Conservation (phyloP, 1,139 yeast genomes). For the Pichia sp. region DNA sequence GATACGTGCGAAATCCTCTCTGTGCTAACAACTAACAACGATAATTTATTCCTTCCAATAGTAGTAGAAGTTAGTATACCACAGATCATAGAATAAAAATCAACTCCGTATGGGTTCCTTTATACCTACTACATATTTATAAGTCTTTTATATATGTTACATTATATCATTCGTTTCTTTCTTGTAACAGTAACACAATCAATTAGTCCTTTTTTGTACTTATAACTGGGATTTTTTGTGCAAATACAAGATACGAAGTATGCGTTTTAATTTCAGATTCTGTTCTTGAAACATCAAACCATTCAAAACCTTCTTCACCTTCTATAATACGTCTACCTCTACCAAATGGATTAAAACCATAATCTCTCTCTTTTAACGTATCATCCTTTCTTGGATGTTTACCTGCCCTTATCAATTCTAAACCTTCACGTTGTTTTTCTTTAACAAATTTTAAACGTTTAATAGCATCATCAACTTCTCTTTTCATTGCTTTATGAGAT, state of each 20-base stretch:
- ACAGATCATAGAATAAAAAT: too few species aligned
- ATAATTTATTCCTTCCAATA: too few species aligned
- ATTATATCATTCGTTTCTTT: background rate
- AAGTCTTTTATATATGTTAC: background rate
- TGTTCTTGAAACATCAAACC: constrained; percentile 77
- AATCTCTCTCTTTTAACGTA: constrained; percentile 31
- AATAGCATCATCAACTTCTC: constrained; percentile 74
- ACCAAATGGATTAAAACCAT: constrained; percentile 88
- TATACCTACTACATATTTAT: too few species aligned
- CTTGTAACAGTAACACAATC: background rate
- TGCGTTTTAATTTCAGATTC: constrained; percentile 88
- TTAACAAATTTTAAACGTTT: constrained; percentile 77
- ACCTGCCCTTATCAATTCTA: constrained; percentile 36
- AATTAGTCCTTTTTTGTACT: background rate
- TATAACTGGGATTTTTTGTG: constrained; percentile 36
- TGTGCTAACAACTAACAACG: too few species aligned
- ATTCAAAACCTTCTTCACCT: constrained; percentile 72
- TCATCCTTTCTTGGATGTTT: constrained; percentile 16
- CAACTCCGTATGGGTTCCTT: too few species aligned
- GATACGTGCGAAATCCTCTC: too few species aligned
- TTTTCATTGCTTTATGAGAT: constrained; percentile 82
- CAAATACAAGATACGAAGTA: constrained; percentile 92
- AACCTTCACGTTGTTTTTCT: constrained; percentile 65
- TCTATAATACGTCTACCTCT: constrained; percentile 72
- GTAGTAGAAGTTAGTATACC: too few species aligned